These are phyloP conservation scores for Pseudonitzschia multistriata DNA, from an alignment of 108 stramenopile genomes.

Conservation along the genomic window DNA sequence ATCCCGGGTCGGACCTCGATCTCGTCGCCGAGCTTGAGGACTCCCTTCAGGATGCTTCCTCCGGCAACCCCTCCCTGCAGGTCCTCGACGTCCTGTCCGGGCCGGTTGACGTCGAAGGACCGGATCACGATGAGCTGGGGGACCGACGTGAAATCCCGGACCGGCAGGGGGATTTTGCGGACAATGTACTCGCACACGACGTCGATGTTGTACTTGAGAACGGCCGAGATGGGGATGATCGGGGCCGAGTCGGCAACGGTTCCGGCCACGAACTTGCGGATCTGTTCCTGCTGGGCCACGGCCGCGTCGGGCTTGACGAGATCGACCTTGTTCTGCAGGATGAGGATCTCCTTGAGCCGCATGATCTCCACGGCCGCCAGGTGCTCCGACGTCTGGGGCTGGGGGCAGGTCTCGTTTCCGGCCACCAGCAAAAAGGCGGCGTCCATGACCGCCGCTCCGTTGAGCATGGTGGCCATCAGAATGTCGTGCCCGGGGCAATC, in stretches of 20 bases:
- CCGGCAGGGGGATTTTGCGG: conserved; percentile 93
- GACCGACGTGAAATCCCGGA: conserved; percentile 90
- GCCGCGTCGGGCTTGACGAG: conserved; percentile 98
- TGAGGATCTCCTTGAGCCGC: conserved; percentile 96
- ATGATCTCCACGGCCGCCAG: conserved; percentile 99
- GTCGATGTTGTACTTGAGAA: conserved; percentile 99
- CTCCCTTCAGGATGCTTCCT: conserved; percentile 97
- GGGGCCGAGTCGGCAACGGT: conserved; percentile 97
- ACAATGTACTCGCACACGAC: conserved; percentile 98
- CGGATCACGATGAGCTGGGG: conserved; percentile 99
- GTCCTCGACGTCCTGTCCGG: conserved; percentile 95
- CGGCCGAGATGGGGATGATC: conserved; percentile 97
- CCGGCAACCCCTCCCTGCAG: conserved; percentile 99
- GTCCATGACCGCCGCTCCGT: conserved; percentile 99
- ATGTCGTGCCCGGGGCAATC: conserved; percentile 99
- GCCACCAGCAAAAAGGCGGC: conserved; percentile 99
- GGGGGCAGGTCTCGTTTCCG: conserved; percentile 98
- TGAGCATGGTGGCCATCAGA: conserved; percentile 99
- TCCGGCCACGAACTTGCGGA: conserved; percentile 96
- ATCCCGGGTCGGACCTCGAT: conserved; percentile 99
- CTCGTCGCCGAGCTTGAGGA: conserved; percentile 96
- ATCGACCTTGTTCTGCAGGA: conserved; percentile 99
- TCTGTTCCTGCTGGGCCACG: conserved; percentile 95
- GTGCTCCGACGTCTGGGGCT: conserved; percentile 99
- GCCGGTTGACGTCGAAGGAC: conserved; percentile 99